Conservation (phyloP, 805 yeast species). For the Teunomyces atbi region DNA sequence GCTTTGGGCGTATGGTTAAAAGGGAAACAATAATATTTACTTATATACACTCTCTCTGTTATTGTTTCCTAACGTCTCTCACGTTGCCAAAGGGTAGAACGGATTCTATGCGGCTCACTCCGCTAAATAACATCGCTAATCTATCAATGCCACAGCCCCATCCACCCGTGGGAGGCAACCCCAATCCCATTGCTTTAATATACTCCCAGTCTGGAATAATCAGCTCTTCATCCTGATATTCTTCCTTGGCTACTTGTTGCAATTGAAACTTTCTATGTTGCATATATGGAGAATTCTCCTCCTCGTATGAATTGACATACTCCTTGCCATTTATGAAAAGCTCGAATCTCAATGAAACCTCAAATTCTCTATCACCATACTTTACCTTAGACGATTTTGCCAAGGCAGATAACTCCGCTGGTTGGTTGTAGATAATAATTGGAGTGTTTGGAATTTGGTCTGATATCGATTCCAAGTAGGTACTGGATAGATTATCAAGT, state of each 20-base stretch:
- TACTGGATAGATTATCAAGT: conserved; percentile 61
- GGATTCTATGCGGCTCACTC: conserved; percentile 63
- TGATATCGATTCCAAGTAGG: conserved; percentile 66
- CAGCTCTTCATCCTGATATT: conserved; percentile 57
- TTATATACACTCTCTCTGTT: neutral
- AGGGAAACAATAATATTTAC: neutral
- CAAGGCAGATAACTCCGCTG: conserved; percentile 80
- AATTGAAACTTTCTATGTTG: conserved; percentile 62
- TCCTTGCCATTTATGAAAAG: conserved; percentile 78
- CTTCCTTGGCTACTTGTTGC: conserved; percentile 52
- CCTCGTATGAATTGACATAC: conserved; percentile 91
- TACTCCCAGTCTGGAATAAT: conserved; percentile 71
- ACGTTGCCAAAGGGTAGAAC: conserved; percentile 75
- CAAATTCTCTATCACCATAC: conserved; percentile 29
- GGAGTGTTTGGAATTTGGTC: conserved; percentile 43
- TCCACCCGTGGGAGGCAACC: conserved; percentile 97
- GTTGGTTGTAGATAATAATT: conserved; percentile 77
- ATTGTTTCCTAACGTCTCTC: conserved; percentile 67
- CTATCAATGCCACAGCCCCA: conserved; percentile 97
- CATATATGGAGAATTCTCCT: conserved; percentile 81
- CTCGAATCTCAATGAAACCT: conserved; percentile 74
- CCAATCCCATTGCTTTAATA: conserved; percentile 80
- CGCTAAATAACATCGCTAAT: conserved; percentile 73
- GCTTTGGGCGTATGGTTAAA: neutral
- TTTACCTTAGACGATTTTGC: conserved; percentile 58